Percentiles rank a stretch among this genome's conserved stretches.
phyloP scores from a whole-genome alignment of 2,329 filamentous ascomycete genomes.

The Pyrenochaeta sp. region DNA sequence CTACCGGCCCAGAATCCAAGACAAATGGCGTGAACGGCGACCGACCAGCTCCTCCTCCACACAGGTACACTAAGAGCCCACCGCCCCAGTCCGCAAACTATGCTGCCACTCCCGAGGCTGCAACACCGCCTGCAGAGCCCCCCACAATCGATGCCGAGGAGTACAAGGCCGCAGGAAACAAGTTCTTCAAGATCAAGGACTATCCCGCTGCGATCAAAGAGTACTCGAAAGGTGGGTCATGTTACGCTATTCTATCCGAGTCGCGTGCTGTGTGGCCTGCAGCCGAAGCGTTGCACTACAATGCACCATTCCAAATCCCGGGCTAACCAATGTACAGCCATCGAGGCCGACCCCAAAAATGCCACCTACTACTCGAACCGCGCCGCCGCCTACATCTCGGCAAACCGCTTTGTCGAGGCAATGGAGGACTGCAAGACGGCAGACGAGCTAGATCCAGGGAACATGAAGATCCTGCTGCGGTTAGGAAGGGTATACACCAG shows the following conservation, averaged over 20 bases:
- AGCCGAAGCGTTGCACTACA: constrained; percentile 18
- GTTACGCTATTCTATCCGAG: constrained; percentile 9
- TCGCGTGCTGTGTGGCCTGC: not conserved
- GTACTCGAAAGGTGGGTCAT: constrained; percentile 85
- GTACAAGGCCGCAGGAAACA: constrained; percentile 93
- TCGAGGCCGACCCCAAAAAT: constrained; percentile 85
- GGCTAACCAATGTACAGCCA: constrained; percentile 66
- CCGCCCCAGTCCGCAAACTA: constrained; percentile 53
- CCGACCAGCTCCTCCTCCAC: constrained; percentile 74
- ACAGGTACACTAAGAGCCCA: constrained; percentile 64
- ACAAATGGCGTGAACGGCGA: constrained; percentile 57
- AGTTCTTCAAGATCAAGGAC: constrained; percentile 94
- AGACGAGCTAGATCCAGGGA: constrained; percentile 82
- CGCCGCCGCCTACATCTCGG: constrained; percentile 92
- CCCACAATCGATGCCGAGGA: constrained; percentile 82
- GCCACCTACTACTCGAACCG: constrained; percentile 94
- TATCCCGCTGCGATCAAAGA: constrained; percentile 88
- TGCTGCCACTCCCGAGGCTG: constrained; percentile 48
- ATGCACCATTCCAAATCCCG: constrained; percentile 17
- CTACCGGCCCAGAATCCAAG: constrained; percentile 60
- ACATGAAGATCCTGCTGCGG: constrained; percentile 86
- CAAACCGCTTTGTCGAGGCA: constrained; percentile 78
- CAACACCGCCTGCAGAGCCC: constrained; percentile 51
- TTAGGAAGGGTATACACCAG: constrained; percentile 89
- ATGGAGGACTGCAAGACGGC: constrained; percentile 87